These are phyloP conservation scores for Rosa multiflora DNA, from an alignment of 306 rosid species.

Conservation along the genomic window DNA sequence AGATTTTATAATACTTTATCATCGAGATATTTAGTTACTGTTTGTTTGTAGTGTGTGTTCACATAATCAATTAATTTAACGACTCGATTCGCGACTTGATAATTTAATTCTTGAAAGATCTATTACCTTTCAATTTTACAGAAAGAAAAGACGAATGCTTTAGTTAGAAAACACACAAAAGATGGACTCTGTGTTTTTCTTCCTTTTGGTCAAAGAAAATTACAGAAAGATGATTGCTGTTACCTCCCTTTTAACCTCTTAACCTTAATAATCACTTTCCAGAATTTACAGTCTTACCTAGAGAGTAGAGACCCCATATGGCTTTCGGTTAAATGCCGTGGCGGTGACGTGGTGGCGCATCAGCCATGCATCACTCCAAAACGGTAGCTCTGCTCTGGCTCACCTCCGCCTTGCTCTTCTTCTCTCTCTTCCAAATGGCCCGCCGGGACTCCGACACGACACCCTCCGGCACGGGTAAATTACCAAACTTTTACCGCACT, in stretches of 20 bases:
- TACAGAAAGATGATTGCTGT: neutral
- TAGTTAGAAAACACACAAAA: neutral
- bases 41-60: no score
- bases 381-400: constrained; percentile 61
- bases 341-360: constrained; percentile 1
- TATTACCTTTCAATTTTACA: no score
- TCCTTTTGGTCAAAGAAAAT: neutral
- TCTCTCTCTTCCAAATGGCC: constrained; percentile 61
- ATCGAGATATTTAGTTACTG: no score
- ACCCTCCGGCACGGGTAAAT: constrained; percentile 17
- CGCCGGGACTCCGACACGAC: constrained; percentile 39
- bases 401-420: constrained; percentile 55
- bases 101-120: no score
- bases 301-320: neutral
- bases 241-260: neutral
- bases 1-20: no score
- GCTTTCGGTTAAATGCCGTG: neutral
- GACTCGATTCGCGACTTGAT: no score
- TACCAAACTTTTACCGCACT: constrained; percentile 25
- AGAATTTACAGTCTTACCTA: constrained; percentile 6
- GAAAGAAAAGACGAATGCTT: neutral
- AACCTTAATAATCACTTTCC: neutral
- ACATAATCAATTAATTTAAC: no score
- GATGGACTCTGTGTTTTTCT: neutral
- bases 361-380: constrained; percentile 35